Conservation (phyloP, 352 stramenopile genomes). For the Pythium rishiriense region DNA sequence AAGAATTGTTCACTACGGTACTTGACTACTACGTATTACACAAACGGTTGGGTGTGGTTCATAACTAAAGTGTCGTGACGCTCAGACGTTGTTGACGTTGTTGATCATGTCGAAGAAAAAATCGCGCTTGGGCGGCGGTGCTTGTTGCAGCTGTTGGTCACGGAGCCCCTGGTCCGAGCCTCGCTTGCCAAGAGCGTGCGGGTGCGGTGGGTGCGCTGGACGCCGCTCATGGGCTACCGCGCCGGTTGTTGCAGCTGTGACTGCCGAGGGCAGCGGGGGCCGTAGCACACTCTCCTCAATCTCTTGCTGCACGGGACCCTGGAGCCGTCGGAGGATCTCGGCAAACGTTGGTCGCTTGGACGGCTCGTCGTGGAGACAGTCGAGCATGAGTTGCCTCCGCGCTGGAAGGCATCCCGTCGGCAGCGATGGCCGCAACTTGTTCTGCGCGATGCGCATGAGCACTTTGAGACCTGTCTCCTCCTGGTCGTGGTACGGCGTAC, state of each 20-base stretch:
- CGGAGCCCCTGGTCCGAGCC: slow-evolving; percentile 15
- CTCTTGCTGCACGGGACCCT: slow-evolving; percentile 77
- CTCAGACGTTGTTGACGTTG: slow-evolving; percentile 29
- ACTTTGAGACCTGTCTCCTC: slow-evolving; percentile 75
- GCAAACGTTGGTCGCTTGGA: slow-evolving; percentile 66
- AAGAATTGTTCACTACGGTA: no score
- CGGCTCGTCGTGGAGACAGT: slow-evolving; percentile 68
- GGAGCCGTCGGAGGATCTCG: slow-evolving; percentile 68
- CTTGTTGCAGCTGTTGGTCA: slow-evolving; percentile 9
- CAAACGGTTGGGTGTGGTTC: no score
- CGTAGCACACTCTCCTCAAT: slow-evolving; percentile 53
- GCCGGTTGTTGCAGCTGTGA: neutral
- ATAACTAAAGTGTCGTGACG: no score
- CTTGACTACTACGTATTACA: no score
- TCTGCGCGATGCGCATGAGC: slow-evolving; percentile 76
- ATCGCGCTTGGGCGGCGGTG: slow-evolving; percentile 13
- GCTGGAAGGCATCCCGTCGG: slow-evolving; percentile 53
- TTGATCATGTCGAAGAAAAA: slow-evolving; percentile 34
- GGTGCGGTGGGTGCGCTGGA: slow-evolving; percentile 6
- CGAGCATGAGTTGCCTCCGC: slow-evolving; percentile 67
- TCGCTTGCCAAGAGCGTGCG: slow-evolving; percentile 18
- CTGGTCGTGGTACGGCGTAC: slow-evolving; percentile 81
- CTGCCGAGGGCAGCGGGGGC: slow-evolving; percentile 19
- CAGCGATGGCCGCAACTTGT: slow-evolving; percentile 72
- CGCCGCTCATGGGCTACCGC: slow-evolving; percentile 12